Percentiles rank a stretch among this genome's conserved stretches.
Conservation (phyloP, 2,329 filamentous ascomycete genomes). For the Tolypocladium endophyticum region DNA sequence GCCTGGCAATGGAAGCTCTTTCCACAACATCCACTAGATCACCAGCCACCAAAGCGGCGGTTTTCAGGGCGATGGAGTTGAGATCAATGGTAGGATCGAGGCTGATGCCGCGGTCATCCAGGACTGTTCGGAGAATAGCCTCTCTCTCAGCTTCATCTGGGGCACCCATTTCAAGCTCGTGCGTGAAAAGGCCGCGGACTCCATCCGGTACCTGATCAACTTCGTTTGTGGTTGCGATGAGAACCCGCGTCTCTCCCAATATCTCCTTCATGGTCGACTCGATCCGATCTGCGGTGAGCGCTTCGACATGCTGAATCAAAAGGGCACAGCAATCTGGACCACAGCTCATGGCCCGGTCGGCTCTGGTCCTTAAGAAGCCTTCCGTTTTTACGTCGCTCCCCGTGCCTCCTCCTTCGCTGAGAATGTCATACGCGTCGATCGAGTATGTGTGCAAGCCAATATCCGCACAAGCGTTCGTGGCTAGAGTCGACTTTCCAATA, state of each 20-base stretch:
- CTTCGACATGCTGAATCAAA: constrained; percentile 83
- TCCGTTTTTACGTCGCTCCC: constrained; percentile 91
- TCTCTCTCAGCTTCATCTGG: constrained; percentile 90
- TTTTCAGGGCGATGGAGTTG: constrained; percentile 80
- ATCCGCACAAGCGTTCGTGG: constrained; percentile 68
- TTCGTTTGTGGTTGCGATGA: constrained; percentile 91
- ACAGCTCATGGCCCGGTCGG: constrained; percentile 81
- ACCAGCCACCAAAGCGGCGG: constrained; percentile 86
- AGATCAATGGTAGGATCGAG: constrained; percentile 78
- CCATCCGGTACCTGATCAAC: constrained; percentile 90
- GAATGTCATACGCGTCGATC: constrained; percentile 86
- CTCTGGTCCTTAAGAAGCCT: constrained; percentile 75
- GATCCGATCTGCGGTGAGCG: constrained; percentile 84
- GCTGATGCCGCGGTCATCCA: constrained; percentile 65
- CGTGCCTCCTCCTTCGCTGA: constrained; percentile 75
- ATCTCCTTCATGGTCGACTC: constrained; percentile 76
- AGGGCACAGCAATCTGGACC: constrained; percentile 74
- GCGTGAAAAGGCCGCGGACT: constrained; percentile 82
- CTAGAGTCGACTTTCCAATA: constrained; percentile 82
- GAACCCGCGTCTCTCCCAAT: constrained; percentile 64
- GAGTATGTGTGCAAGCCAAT: constrained; percentile 82
- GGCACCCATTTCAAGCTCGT: constrained; percentile 87
- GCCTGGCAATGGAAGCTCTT: constrained; percentile 69
- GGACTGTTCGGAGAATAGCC: constrained; percentile 69
- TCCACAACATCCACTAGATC: constrained; percentile 93